Conservation (phyloP, 1,284 basidiomycete genomes). For the Polyporus tsugae region DNA sequence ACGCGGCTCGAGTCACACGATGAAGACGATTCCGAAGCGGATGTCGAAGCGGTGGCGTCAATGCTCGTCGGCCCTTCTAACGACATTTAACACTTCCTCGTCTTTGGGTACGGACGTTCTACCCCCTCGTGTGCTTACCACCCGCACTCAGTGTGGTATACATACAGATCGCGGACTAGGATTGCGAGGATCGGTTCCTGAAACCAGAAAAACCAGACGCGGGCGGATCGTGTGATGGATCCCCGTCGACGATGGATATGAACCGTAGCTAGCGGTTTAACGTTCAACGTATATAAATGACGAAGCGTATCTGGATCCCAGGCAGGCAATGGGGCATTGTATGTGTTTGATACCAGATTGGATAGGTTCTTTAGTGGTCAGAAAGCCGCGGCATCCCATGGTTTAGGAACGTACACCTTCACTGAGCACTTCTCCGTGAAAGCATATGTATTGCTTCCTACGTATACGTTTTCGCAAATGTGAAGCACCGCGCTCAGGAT, state of each 20-base stretch:
- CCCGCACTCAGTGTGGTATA: not conserved
- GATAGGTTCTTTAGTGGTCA: not conserved
- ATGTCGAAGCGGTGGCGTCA: not conserved
- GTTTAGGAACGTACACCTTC: not conserved
- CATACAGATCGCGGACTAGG: not conserved
- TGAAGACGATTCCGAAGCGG: not conserved
- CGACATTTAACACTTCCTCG: not conserved
- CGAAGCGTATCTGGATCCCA: not conserved
- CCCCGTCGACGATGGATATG: slow-evolving; percentile 1
- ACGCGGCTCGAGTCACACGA: not conserved
- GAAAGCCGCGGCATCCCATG: not conserved
- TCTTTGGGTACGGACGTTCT: not conserved
- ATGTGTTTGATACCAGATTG: not conserved
- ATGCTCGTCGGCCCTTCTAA: not conserved
- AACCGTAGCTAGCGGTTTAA: not conserved
- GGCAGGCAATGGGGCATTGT: not conserved
- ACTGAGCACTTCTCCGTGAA: too few species aligned
- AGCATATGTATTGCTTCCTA: too few species aligned
- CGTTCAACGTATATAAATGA: not conserved
- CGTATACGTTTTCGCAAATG: too few species aligned
- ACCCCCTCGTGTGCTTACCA: not conserved
- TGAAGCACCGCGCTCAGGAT: too few species aligned
- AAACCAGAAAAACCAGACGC: slow-evolving; percentile 1
- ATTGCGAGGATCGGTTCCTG: not conserved
- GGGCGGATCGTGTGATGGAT: not conserved